phyloP scores from a whole-genome alignment of 768 basidiomycete genomes.

The Dacryopinax primogenitus region DNA sequence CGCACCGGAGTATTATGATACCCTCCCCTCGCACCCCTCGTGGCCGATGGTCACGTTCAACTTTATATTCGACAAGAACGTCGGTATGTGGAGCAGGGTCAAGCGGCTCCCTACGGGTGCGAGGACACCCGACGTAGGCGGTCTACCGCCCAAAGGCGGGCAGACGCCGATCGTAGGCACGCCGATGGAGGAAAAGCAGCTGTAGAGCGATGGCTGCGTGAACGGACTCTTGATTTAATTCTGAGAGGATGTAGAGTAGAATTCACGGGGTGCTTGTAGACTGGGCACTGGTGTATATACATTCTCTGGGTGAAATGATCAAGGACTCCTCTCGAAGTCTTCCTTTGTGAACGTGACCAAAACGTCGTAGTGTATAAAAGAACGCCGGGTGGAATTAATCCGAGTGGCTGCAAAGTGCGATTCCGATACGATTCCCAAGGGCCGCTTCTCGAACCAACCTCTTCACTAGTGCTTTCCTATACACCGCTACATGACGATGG shows the following conservation, averaged over 20 bases:
- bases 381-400: too few species aligned
- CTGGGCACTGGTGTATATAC: neutral
- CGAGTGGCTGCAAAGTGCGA: too few species aligned
- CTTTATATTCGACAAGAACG: conserved; percentile 82
- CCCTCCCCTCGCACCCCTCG: conserved; percentile 69
- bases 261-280: neutral
- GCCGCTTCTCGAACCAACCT: too few species aligned
- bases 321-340: too few species aligned
- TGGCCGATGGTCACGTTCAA: conserved; percentile 93
- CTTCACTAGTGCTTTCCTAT: neutral
- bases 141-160: neutral
- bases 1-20: conserved; percentile 87
- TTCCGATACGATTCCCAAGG: too few species aligned
- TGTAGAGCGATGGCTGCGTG: neutral
- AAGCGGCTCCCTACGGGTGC: conserved; percentile 39
- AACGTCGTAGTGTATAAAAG: too few species aligned
- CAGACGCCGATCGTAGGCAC: neutral
- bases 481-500: neutral
- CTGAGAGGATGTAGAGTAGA: neutral
- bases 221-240: neutral
- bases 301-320: too few species aligned
- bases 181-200: neutral
- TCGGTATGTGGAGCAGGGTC: conserved; percentile 78
- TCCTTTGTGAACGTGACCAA: too few species aligned
- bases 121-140: neutral